phyloP scores from a whole-genome alignment of 495 filamentous ascomycete species.

The Aspergillus coremiiformis region DNA sequence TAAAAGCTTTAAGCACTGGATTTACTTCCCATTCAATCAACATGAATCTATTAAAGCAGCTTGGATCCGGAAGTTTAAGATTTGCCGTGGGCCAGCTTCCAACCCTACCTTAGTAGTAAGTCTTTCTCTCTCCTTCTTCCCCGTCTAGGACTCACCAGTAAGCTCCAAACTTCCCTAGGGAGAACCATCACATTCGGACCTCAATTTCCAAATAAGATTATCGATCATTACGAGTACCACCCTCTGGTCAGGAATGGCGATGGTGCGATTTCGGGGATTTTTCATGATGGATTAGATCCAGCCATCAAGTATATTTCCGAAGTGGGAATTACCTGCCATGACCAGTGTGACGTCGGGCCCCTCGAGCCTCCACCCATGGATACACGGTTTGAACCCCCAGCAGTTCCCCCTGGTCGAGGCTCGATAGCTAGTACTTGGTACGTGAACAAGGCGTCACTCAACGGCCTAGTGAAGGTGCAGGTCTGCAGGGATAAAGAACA shows the following conservation, averaged over 20 bases:
- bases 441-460: neutral
- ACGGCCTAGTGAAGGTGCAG: neutral
- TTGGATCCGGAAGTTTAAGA: neutral
- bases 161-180: constrained; percentile 1
- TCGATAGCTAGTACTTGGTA: neutral
- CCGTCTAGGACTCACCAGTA: neutral
- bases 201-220: neutral
- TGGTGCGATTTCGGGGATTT: constrained; percentile 4
- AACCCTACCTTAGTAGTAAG: neutral
- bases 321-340: constrained; percentile 1
- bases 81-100: neutral
- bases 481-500: neutral
- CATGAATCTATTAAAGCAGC: neutral
- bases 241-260: neutral
- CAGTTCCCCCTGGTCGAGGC: neutral
- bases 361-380: neutral
- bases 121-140: neutral
- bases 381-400: neutral
- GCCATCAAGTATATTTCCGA: neutral
- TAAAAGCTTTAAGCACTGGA: neutral
- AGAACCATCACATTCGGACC: constrained; percentile 1
- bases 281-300: constrained; percentile 1
- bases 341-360: neutral
- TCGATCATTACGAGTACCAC: neutral
- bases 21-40: neutral